Conservation (phyloP, 2,329 filamentous ascomycete species). For the Apiospora pterosperma region DNA sequence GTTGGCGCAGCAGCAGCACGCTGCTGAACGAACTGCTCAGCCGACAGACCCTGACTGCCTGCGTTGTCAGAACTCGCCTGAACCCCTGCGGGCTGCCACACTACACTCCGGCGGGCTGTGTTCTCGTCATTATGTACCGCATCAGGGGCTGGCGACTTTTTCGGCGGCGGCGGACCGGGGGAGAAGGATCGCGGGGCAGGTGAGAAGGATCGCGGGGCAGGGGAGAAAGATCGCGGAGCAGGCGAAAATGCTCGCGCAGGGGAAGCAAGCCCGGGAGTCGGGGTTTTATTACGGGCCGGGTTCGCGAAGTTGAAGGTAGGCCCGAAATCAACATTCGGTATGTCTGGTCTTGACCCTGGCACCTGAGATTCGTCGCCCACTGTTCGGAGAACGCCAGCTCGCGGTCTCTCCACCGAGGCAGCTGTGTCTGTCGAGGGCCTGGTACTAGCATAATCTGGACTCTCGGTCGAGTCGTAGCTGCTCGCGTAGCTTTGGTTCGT, state of each 20-base stretch:
- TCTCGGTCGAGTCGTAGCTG: constrained; percentile 58
- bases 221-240: constrained; percentile 20
- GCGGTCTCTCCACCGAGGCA: constrained; percentile 59
- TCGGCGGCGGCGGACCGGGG: constrained; percentile 12
- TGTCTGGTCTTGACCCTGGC: neutral
- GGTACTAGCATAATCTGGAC: constrained; percentile 78
- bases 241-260: no score
- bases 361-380: constrained; percentile 54
- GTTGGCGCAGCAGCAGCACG: constrained; percentile 58
- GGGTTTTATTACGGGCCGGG: constrained; percentile 29
- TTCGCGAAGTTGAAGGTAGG: constrained; percentile 63
- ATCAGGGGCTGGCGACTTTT: constrained; percentile 20
- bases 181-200: constrained; percentile 11
- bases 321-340: constrained; percentile 20
- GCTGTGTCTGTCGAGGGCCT: constrained; percentile 49
- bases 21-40: constrained; percentile 82
- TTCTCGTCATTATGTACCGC: constrained; percentile 41
- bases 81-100: constrained; percentile 70
- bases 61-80: constrained; percentile 44
- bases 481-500: constrained; percentile 33
- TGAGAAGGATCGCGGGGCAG: constrained; percentile 20
- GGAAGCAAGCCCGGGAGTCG: constrained; percentile 16
- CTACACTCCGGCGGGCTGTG: constrained; percentile 56
- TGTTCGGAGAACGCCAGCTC: constrained; percentile 77
- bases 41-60: constrained; percentile 50